phyloP scores from a whole-genome alignment of 169 alveolate genomes.

The Perkinsus marinus region DNA sequence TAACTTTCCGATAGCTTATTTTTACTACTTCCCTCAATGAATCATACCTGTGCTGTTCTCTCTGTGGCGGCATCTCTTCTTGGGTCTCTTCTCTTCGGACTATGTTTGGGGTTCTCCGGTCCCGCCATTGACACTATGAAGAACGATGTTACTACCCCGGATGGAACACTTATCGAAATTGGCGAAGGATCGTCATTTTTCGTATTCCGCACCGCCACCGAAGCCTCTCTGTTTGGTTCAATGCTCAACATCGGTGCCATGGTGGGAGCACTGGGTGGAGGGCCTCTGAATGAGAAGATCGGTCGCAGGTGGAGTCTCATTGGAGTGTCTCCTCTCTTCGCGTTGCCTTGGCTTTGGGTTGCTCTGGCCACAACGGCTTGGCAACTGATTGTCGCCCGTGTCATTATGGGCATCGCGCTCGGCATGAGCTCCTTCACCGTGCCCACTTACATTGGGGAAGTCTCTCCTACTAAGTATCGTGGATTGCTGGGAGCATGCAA shows the following conservation, averaged over 20 bases:
- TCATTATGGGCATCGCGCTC: neutral
- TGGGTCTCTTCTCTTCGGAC: neutral
- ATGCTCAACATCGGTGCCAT: neutral
- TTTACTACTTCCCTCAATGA: neutral
- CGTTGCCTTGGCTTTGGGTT: neutral
- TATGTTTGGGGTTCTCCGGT: neutral
- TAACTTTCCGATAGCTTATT: too few species aligned
- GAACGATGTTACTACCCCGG: neutral
- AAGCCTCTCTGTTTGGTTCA: neutral
- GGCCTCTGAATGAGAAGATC: neutral
- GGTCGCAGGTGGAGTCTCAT: neutral
- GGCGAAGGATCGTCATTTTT: neutral
- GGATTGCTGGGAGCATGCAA: neutral
- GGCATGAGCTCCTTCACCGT: neutral
- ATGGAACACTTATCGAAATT: neutral
- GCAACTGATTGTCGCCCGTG: neutral
- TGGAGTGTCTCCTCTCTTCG: neutral
- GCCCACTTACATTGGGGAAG: neutral
- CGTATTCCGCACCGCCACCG: neutral
- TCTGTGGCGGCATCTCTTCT: neutral
- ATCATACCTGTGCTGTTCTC: neutral
- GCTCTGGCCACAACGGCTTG: neutral
- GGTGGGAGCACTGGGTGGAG: neutral
- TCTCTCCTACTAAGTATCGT: neutral
- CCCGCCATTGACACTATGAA: neutral